Conservation (phyloP, 139 green algal species). For the Protoeuglena noctilucae region DNA sequence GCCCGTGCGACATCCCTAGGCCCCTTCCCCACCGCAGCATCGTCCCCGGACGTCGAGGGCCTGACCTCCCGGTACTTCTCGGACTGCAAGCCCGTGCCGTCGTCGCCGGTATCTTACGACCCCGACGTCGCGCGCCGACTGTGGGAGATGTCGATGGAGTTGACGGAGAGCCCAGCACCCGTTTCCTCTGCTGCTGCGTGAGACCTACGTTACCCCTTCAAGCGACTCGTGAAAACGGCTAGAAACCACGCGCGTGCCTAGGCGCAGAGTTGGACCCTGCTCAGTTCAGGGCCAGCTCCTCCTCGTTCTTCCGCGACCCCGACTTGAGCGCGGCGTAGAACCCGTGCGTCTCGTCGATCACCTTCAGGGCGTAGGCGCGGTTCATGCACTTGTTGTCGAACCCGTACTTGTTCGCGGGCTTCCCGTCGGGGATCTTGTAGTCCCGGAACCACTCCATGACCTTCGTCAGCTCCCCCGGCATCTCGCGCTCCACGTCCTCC, state of each 20-base stretch:
- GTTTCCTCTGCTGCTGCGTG: no score
- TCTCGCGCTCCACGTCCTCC: constrained; percentile 87
- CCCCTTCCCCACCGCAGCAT: no score
- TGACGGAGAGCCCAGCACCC: no score
- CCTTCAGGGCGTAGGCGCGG: constrained; percentile 53
- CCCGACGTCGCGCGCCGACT: constrained; percentile 21
- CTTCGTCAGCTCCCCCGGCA: constrained; percentile 85
- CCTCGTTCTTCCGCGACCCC: constrained; percentile 25
- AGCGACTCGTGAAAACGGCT: no score
- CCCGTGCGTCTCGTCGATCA: constrained; percentile 35
- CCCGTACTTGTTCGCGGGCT: constrained; percentile 86
- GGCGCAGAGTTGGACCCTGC: no score
- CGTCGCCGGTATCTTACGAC: constrained; percentile 17
- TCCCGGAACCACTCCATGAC: constrained; percentile 92
- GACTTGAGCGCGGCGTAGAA: constrained; percentile 28
- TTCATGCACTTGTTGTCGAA: constrained; percentile 78
- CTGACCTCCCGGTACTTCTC: constrained; percentile 56
- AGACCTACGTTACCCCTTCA: no score
- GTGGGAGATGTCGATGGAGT: constrained; percentile 43
- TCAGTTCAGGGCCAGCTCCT: constrained; percentile 23
- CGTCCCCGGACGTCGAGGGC: constrained; percentile 33
- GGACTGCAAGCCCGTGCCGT: constrained; percentile 25
- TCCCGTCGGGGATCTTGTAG: constrained; percentile 98
- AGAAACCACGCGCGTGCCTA: no score
- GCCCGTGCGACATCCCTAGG: no score